Conservation (phyloP, 2,329 filamentous ascomycete species). For the Dactylellina leptospora region DNA sequence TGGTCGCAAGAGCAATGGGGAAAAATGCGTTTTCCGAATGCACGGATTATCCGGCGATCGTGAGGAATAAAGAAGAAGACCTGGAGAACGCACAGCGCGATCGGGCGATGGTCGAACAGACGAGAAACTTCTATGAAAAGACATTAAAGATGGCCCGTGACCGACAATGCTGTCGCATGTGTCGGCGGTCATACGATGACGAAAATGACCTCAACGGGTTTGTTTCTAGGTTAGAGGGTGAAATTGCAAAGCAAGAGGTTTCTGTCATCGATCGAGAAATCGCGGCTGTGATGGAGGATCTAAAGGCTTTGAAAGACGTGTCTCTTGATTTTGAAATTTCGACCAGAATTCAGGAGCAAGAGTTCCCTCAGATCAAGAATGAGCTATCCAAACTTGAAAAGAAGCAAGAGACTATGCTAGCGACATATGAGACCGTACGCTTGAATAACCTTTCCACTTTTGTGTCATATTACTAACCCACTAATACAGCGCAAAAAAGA, state of each 20-base stretch:
- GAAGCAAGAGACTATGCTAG: conserved; percentile 36
- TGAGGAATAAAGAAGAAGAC: conserved; percentile 65
- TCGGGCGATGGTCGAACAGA: conserved; percentile 40
- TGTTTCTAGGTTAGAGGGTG: conserved; percentile 15
- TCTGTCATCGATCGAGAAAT: conserved; percentile 25
- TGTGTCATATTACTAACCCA: not conserved
- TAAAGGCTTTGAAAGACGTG: conserved; percentile 32
- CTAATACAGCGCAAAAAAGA: conserved; percentile 67
- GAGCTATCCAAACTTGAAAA: conserved; percentile 31
- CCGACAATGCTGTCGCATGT: conserved; percentile 47
- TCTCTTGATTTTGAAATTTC: conserved; percentile 48
- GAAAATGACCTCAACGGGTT: conserved; percentile 39
- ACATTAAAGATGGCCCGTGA: conserved; percentile 44
- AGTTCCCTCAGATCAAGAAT: conserved; percentile 35
- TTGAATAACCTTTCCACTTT: not conserved
- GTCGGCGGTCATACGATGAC: conserved; percentile 29
- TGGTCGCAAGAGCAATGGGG: conserved; percentile 36
- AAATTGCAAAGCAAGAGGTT: conserved; percentile 12
- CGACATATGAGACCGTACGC: conserved; percentile 25
- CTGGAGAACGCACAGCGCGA: conserved; percentile 63
- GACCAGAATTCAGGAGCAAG: conserved; percentile 29
- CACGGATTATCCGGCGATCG: conserved; percentile 25
- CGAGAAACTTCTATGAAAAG: conserved; percentile 38
- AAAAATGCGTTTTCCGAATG: conserved; percentile 32
- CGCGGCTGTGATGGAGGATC: not conserved